These are phyloP conservation scores for Plantago coronopus DNA, from an alignment of 305 asterid species.

Conservation along the genomic window DNA sequence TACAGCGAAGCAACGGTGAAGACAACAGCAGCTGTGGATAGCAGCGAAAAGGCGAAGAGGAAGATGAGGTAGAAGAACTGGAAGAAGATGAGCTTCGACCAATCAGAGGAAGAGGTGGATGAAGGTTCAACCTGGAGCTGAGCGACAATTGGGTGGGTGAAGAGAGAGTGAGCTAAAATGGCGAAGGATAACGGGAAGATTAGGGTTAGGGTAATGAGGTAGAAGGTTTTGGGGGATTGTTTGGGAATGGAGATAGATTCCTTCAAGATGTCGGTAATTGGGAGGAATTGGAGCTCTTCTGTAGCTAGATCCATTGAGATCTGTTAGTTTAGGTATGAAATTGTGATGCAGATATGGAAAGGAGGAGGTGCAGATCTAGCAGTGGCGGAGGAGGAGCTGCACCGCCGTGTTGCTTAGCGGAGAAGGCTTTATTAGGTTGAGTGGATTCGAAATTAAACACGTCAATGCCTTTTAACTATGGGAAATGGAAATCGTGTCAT, in stretches of 20 bases:
- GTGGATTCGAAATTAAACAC: too few species aligned
- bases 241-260: slow-evolving; percentile 81
- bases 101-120: slow-evolving; percentile 47
- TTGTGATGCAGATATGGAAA: background rate
- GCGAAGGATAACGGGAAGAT: slow-evolving; percentile 92
- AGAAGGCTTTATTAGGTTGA: too few species aligned
- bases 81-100: slow-evolving; percentile 64
- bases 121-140: slow-evolving; percentile 61
- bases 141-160: slow-evolving; percentile 69
- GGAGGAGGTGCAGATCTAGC: too few species aligned
- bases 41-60: slow-evolving; percentile 79
- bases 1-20: slow-evolving; percentile 89
- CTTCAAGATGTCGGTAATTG: slow-evolving; percentile 51
- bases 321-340: background rate
- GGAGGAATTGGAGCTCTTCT: slow-evolving; percentile 71
- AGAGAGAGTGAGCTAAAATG: slow-evolving; percentile 84
- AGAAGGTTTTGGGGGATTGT: slow-evolving; percentile 75
- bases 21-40: slow-evolving; percentile 83
- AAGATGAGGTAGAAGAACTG: slow-evolving; percentile 73
- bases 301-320: slow-evolving; percentile 67
- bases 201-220: slow-evolving; percentile 66
- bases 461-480: too few species aligned
- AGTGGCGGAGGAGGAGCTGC: too few species aligned
- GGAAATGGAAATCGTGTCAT: too few species aligned
- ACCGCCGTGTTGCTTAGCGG: too few species aligned